Percentiles rank a stretch among this genome's conserved stretches.
These are phyloP conservation scores for Yarrowia sp. DNA, from an alignment of 805 yeast genomes.

Conservation along the genomic window DNA sequence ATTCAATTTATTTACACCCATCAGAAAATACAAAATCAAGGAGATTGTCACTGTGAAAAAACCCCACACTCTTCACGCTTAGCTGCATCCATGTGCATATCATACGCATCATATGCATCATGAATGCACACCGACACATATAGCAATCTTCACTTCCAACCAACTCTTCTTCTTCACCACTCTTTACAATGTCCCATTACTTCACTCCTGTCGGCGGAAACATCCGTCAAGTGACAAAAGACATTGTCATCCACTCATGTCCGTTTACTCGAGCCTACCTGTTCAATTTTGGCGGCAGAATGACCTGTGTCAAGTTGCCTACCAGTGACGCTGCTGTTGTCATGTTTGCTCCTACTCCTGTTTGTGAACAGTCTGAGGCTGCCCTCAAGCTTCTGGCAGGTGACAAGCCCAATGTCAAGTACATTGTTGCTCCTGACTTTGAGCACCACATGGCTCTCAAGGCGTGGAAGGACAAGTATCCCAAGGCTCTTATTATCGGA, in stretches of 20 bases:
- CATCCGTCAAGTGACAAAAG: constrained; percentile 23
- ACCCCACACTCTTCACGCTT: no score
- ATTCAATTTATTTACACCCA: no score
- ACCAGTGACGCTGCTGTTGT: constrained; percentile 26
- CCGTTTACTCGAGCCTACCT: constrained; percentile 29
- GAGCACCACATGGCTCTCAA: constrained; percentile 64
- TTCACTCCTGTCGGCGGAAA: constrained; percentile 31
- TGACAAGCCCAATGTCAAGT: constrained; percentile 30
- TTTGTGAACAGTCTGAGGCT: constrained; percentile 30
- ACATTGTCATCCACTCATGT: constrained; percentile 30
- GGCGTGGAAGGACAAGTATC: constrained; percentile 48
- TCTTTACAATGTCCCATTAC: constrained; percentile 17
- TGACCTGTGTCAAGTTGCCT: constrained; percentile 29
- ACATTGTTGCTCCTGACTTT: constrained; percentile 56
- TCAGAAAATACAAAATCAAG: no score
- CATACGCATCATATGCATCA: neutral
- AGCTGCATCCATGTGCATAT: no score
- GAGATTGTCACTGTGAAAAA: no score
- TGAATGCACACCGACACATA: no score
- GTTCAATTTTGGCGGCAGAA: constrained; percentile 30
- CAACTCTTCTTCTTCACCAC: neutral
- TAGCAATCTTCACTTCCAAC: neutral
- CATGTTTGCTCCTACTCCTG: constrained; percentile 30
- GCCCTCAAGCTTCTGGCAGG: constrained; percentile 26
- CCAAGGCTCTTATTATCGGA: constrained; percentile 49